Base-by-base conservation (phyloP, 179 eudicot species). In the Camellia oleifera region DNA sequence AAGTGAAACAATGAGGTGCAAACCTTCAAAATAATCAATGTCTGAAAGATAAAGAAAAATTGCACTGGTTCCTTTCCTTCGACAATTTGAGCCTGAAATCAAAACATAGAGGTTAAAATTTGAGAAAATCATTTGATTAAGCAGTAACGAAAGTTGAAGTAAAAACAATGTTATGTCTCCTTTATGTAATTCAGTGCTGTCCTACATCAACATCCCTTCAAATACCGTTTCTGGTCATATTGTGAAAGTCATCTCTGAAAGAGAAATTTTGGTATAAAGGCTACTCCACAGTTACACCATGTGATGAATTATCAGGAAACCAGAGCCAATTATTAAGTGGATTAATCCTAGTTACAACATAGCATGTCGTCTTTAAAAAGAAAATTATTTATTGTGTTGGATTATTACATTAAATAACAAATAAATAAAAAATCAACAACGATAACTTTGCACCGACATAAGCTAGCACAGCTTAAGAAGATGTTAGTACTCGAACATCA, bases 11-110 rank as follows among this genome's bases (percentile, higher is more conserved):
- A 56, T 45, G 23, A 60, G 7, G 50, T 74, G 18, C 68, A 70
- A 66, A 89, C 93, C 92, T 90, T 90, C 44, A 86, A 81, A 69
- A 86, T 66, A 23, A 90, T 79, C 78, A 84, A 77, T 78, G 77
- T 89, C 82, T 86, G 90, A 60, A 84, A 74, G 40, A 88, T 83
- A 67, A 73, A 84, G 82, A 86, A 89, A 75, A 89, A 87, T 63
- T 89, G 88, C 71, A 76, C 83, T 68, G 91, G 90, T 80, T 89
- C 93, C 84, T 69, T 84, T 65, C 86, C 88, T 78, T 89, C 88
- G 62, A 75, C 50, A 76, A 87, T 82, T 79, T 81, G 91, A 69
- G 85, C 92, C 93, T 90, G 81, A 60, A 83, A 83, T 77, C 76
- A 85, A 67, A 4, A 72, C 23, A 77, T 40, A 62, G 8, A 84